A percentile compares a stretch with the other conserved stretches of the same genome.
Evolutionary conservation across 305 asterid species (phyloP).

Genomic region (Andrographis paniculata): DNA sequence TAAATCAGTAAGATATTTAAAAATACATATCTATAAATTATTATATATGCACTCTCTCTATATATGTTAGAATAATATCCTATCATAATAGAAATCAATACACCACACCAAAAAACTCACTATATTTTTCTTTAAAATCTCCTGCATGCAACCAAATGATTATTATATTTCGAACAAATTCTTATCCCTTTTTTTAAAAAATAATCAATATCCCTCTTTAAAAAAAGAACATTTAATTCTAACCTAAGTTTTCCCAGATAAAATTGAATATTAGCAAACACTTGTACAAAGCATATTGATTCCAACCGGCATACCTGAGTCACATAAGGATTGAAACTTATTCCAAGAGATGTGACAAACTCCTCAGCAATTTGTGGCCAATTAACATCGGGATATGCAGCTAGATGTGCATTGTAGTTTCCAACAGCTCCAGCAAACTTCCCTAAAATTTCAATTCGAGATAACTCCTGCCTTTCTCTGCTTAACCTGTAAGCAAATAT

Average conservation of each 20-base stretch:
- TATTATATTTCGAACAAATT: no score
- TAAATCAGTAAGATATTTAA: no score
- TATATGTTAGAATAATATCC: no score
- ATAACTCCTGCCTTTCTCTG: conserved; percentile 38
- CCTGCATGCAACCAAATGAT: no score
- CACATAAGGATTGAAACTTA: conserved; percentile 81
- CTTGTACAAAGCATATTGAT: conserved; percentile 2
- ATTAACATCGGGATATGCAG: conserved; percentile 71
- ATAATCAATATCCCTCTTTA: no score
- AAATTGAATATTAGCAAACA: conserved; percentile 3
- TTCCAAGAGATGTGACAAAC: conserved; percentile 81
- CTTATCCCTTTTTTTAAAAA: no score
- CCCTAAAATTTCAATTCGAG: conserved; percentile 54
- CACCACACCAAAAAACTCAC: no score
- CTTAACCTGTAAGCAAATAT: conserved; percentile 71
- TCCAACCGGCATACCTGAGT: conserved; percentile 54
- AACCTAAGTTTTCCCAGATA: conserved; percentile 2
- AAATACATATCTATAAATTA: no score
- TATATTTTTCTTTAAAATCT: no score
- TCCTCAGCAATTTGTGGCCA: conserved; percentile 87
- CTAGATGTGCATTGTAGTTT: conserved; percentile 87
- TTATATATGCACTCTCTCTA: no score
- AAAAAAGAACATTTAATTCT: background rate
- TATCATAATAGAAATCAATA: no score
- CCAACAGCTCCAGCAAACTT: conserved; percentile 99